phyloP scores from a whole-genome alignment of 352 stramenopile species.

The Phytopythium mirpurense region DNA sequence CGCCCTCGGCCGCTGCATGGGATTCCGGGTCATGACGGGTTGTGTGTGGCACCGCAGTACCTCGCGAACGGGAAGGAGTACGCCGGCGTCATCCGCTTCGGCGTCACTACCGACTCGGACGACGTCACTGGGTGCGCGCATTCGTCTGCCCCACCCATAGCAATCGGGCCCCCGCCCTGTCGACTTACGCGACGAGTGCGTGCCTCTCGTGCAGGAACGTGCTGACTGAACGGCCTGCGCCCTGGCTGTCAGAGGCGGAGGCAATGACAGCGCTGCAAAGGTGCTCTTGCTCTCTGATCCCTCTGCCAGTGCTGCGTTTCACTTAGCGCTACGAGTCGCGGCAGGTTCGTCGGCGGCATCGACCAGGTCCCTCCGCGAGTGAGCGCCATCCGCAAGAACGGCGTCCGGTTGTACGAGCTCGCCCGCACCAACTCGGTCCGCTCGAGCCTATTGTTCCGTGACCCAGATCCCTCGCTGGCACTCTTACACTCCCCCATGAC shows the following conservation, averaged over 20 bases:
- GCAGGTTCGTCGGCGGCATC: conserved; percentile 74
- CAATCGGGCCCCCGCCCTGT: background rate
- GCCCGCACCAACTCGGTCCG: conserved; percentile 49
- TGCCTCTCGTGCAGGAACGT: conserved; percentile 25
- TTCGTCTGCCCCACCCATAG: background rate
- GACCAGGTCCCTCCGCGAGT: conserved; percentile 73
- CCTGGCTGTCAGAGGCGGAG: conserved; percentile 45
- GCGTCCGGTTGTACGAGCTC: conserved; percentile 75
- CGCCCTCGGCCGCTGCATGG: background rate
- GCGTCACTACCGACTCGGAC: conserved; percentile 74
- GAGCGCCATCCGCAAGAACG: conserved; percentile 77
- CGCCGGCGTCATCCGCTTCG: conserved; percentile 62
- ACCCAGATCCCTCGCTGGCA: too few relatives aligned
- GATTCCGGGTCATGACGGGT: background rate
- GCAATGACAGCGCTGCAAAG: conserved; percentile 35
- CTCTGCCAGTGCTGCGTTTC: background rate
- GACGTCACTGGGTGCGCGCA: conserved; percentile 63
- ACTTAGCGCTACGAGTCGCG: background rate
- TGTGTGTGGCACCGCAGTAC: conserved; percentile 25
- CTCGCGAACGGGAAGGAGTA: conserved; percentile 75
- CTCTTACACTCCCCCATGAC: too few relatives aligned
- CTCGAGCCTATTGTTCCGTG: too few relatives aligned
- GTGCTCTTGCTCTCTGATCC: conserved; percentile 21
- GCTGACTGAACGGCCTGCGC: conserved; percentile 36
- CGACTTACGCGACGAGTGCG: too few relatives aligned